Evolutionary conservation across 257 asterid species (phyloP).

Genomic region (Nicotiana sylvestris): DNA sequence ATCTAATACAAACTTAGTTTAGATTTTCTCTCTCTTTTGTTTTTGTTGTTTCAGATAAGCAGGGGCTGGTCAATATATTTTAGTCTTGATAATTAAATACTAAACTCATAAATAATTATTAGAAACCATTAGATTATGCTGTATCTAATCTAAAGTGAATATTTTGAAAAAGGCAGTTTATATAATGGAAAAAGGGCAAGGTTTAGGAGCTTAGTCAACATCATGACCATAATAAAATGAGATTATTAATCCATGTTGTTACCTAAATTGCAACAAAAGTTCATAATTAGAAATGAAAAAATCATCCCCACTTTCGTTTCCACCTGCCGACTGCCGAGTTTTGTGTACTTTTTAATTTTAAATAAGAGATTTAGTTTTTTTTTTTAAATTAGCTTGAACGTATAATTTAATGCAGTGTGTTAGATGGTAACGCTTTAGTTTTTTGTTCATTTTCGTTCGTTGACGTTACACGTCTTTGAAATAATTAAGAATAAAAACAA

Average conservation of each 20-base stretch:
- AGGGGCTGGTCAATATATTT: neutral
- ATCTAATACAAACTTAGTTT: neutral
- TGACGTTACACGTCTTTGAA: neutral
- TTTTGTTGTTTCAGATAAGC: neutral
- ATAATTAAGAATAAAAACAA: neutral
- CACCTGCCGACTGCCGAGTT: constrained; percentile 2
- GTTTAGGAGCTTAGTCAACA: constrained; percentile 28
- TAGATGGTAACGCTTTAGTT: neutral
- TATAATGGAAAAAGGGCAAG: neutral
- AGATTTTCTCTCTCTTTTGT: neutral
- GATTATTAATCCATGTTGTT: constrained; percentile 19
- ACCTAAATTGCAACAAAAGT: constrained; percentile 28
- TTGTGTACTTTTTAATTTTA: neutral
- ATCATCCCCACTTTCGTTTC: neutral
- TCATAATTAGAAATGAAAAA: constrained; percentile 8
- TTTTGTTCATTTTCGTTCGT: neutral
- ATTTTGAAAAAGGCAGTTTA: neutral
- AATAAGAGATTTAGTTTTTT: neutral
- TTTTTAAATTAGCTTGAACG: neutral
- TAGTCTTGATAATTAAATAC: neutral
- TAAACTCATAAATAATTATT: neutral
- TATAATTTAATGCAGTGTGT: neutral
- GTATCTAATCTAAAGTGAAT: neutral
- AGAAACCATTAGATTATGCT: neutral
- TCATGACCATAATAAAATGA: constrained; percentile 7